phyloP scores from a whole-genome alignment of 768 basidiomycete species.

The Termitomyces sp. region DNA sequence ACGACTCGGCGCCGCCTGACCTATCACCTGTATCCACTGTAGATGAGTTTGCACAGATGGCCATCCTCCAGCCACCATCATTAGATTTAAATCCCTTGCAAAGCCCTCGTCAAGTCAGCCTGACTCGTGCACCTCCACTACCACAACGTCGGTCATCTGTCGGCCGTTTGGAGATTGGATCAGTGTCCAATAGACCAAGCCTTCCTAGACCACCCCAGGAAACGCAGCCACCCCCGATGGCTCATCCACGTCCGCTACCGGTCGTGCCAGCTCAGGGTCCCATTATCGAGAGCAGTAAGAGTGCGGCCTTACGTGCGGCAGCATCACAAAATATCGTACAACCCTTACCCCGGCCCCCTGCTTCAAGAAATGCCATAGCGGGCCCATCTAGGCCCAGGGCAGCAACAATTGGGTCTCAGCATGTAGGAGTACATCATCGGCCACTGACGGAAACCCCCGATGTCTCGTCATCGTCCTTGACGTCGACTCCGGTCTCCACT shows the following conservation, averaged over 20 bases:
- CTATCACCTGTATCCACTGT: neutral
- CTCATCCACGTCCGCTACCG: conserved; percentile 18
- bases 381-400: conserved; percentile 10
- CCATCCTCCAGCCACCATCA: conserved; percentile 16
- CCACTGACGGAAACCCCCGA: too few relatives aligned
- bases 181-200: conserved; percentile 9
- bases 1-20: conserved; percentile 7
- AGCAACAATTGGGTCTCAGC: conserved; percentile 6
- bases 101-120: conserved; percentile 14
- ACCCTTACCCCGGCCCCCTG: neutral
- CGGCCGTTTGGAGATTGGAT: conserved; percentile 23
- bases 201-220: conserved; percentile 11
- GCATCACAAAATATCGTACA: neutral
- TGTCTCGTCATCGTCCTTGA: neutral
- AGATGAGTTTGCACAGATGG: conserved; percentile 17
- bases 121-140: conserved; percentile 16
- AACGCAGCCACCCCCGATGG: neutral
- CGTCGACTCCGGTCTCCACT: neutral
- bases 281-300: conserved; percentile 13
- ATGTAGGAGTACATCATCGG: conserved; percentile 22
- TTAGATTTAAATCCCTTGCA: conserved; percentile 6
- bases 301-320: conserved; percentile 1
- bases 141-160: conserved; percentile 16
- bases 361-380: conserved; percentile 9
- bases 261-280: conserved; percentile 12